Percentiles rank a stretch among this genome's conserved stretches.
Evolutionary conservation across 2,329 filamentous ascomycete genomes (phyloP).

Genomic region (Penicillium italicum): DNA sequence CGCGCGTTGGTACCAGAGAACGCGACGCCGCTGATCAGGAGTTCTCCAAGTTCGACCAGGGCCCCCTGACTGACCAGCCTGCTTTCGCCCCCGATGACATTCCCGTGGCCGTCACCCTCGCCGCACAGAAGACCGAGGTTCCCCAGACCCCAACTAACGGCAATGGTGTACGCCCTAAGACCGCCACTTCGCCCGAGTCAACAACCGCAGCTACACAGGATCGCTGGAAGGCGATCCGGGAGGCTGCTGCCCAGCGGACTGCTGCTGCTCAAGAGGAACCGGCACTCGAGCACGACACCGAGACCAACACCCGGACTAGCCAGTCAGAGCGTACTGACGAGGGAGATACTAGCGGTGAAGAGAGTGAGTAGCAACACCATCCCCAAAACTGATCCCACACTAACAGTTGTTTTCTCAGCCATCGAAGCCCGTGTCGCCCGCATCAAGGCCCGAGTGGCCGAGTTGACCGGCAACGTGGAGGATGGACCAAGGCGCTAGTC

Average conservation of each 20-base stretch:
- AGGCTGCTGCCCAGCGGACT: slow-evolving; percentile 81
- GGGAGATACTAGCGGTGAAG: slow-evolving; percentile 89
- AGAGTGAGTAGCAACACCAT: slow-evolving; percentile 62
- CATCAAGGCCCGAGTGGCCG: slow-evolving; percentile 95
- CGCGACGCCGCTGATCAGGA: slow-evolving; percentile 45
- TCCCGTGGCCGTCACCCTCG: slow-evolving; percentile 22
- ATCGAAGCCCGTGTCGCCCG: slow-evolving; percentile 95
- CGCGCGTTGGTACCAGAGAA: slow-evolving; percentile 56
- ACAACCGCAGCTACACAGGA: slow-evolving; percentile 51
- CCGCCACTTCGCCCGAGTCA: slow-evolving; percentile 1
- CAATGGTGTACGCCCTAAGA: slow-evolving; percentile 11
- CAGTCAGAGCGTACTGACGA: slow-evolving; percentile 66
- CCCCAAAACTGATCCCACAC: slow-evolving; percentile 23
- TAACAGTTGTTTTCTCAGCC: slow-evolving; percentile 50
- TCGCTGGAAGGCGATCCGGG: slow-evolving; percentile 92
- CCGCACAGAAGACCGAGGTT: slow-evolving; percentile 15
- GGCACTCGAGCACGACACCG: slow-evolving; percentile 53
- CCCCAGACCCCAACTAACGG: slow-evolving; percentile 20
- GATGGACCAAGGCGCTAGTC: slow-evolving; percentile 27
- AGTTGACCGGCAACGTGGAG: slow-evolving; percentile 84
- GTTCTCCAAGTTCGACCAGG: slow-evolving; percentile 76
- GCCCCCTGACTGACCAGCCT: slow-evolving; percentile 79
- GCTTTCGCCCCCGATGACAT: slow-evolving; percentile 67
- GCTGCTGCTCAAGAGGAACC: slow-evolving; percentile 36
- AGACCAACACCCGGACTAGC: slow-evolving; percentile 49